Evolutionary conservation across 225 moss, liverwort and hornwort species (phyloP).

Genomic region (Asterella californica): DNA sequence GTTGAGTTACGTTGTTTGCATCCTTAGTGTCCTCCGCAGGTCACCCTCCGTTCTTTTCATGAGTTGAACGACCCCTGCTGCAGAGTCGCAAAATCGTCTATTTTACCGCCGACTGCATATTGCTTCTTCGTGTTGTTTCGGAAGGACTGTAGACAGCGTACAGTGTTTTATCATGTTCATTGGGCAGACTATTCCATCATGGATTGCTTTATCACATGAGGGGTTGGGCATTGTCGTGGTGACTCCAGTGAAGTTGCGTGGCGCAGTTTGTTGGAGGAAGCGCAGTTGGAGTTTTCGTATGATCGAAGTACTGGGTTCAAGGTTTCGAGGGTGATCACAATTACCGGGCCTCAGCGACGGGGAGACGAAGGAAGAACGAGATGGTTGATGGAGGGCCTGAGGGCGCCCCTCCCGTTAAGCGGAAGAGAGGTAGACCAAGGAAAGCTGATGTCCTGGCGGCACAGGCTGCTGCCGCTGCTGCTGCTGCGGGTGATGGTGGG

Average conservation of each 20-base stretch:
- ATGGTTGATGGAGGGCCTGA: constrained; percentile 58
- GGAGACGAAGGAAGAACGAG: constrained; percentile 44
- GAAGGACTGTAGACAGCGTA: background rate
- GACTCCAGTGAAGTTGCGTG: background rate
- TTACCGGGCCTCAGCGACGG: constrained; percentile 36
- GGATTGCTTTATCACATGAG: background rate
- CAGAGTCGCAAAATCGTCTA: background rate
- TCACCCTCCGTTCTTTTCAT: background rate
- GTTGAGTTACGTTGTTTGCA: background rate
- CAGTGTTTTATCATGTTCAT: background rate
- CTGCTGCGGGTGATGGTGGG: constrained; percentile 29
- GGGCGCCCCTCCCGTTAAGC: constrained; percentile 45
- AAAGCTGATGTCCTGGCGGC: constrained; percentile 60
- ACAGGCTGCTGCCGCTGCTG: constrained; percentile 37
- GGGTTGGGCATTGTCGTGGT: constrained; percentile 4
- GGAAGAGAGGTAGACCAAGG: constrained; percentile 77
- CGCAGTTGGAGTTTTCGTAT: background rate
- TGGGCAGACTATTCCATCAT: background rate
- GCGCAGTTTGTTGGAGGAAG: constrained; percentile 4
- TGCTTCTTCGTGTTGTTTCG: background rate
- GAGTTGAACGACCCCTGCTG: background rate
- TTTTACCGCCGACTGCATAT: background rate
- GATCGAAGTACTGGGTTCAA: background rate
- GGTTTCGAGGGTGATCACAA: too few relatives aligned
- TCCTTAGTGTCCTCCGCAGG: background rate